A percentile compares a stretch with the other conserved stretches of the same genome.
Conservation (phyloP, 2,329 filamentous ascomycete genomes). For the Curvularia hawaiiensis region DNA sequence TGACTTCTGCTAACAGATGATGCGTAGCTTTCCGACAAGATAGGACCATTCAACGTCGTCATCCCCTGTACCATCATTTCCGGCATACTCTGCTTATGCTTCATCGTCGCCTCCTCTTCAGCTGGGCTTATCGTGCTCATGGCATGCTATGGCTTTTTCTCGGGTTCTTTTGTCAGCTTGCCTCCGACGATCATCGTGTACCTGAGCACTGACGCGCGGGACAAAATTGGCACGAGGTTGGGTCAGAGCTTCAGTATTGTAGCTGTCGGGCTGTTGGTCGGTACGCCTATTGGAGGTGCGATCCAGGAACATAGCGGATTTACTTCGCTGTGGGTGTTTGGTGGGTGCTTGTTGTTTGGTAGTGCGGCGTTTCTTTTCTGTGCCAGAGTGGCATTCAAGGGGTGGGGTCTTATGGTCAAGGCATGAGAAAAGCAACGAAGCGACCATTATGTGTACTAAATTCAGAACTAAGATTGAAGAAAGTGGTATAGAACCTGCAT, state of each 20-base stretch:
- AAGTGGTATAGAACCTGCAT: not conserved
- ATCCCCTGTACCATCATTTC: slow-evolving; percentile 51
- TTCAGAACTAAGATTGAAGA: not conserved
- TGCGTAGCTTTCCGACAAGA: slow-evolving; percentile 38
- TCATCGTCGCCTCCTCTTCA: slow-evolving; percentile 44
- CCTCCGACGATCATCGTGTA: slow-evolving; percentile 54
- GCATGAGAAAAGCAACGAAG: slow-evolving; percentile 20
- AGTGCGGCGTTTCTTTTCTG: slow-evolving; percentile 25
- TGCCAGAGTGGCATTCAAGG: slow-evolving; percentile 33
- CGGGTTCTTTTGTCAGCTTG: slow-evolving; percentile 53
- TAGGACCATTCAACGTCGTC: slow-evolving; percentile 55
- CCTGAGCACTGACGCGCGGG: slow-evolving; percentile 50
- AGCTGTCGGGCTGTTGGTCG: slow-evolving; percentile 59
- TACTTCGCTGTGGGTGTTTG: slow-evolving; percentile 51
- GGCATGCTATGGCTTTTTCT: slow-evolving; percentile 57
- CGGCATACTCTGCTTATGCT: slow-evolving; percentile 49
- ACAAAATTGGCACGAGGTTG: slow-evolving; percentile 58
- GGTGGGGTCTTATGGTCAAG: slow-evolving; percentile 33
- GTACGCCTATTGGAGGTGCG: slow-evolving; percentile 62
- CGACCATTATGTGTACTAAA: not conserved
- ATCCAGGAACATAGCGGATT: slow-evolving; percentile 56
- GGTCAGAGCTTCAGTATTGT: slow-evolving; percentile 61
- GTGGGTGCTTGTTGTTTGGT: slow-evolving; percentile 42
- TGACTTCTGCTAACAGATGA: not conserved
- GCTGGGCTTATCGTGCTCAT: slow-evolving; percentile 50